A percentile compares a stretch with the other conserved stretches of the same genome.
phyloP scores from a whole-genome alignment of 192 early-diverging fungal genomes.

The Powellomyces hirtus region DNA sequence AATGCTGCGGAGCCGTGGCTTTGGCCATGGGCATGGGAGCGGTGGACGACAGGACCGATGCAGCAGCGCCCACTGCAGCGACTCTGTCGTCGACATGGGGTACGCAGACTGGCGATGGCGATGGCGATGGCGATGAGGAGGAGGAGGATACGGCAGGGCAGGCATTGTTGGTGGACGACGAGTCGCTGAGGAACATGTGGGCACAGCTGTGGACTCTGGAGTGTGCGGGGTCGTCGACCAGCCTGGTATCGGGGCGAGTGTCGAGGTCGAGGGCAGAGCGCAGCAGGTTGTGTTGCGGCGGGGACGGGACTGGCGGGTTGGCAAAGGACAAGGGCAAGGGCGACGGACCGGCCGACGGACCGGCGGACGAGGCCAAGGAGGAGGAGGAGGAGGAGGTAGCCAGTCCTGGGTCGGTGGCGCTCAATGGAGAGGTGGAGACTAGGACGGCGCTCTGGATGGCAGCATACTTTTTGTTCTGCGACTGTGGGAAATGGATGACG shows the following conservation, averaged over 20 bases:
- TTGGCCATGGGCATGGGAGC: neutral
- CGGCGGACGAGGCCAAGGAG: neutral
- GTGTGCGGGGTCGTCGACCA: conserved; percentile 3
- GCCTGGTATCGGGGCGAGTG: neutral
- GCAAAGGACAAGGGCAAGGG: neutral
- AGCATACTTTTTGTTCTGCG: neutral
- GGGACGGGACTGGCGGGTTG: neutral
- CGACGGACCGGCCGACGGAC: neutral
- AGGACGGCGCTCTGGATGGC: too few species aligned
- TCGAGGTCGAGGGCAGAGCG: conserved; percentile 25
- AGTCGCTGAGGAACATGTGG: conserved; percentile 19
- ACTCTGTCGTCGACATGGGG: neutral
- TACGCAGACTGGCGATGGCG: neutral
- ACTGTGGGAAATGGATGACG: neutral
- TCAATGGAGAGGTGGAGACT: neutral
- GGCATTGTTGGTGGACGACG: neutral
- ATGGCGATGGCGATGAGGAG: neutral
- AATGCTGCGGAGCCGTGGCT: neutral
- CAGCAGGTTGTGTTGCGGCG: conserved; percentile 6
- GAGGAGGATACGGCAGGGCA: neutral
- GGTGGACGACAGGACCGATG: neutral
- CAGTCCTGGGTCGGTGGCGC: neutral
- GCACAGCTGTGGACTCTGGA: conserved; percentile 1
- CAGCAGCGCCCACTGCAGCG: neutral
- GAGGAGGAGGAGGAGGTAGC: neutral